Evolutionary conservation across 192 early-diverging fungal genomes (phyloP).

Genomic region (Coemansia sp.): DNA sequence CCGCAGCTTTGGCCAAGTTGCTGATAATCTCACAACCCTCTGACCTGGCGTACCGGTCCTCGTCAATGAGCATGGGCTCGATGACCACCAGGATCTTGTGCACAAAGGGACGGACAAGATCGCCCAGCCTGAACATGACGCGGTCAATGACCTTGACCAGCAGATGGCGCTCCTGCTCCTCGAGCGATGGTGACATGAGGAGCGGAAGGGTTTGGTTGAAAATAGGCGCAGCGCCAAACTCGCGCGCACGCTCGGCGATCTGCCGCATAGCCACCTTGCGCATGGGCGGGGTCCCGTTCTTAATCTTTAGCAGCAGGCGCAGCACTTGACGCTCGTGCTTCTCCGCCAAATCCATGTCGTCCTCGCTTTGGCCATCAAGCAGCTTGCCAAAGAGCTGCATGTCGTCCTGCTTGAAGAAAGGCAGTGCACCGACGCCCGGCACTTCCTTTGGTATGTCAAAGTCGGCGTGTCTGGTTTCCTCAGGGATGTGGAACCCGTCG

Average conservation of each 20-base stretch:
- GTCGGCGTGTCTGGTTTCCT: conserved; percentile 61
- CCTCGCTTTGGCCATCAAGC: conserved; percentile 81
- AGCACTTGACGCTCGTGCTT: conserved; percentile 94
- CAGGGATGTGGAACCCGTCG: conserved; percentile 79
- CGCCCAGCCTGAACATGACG: conserved; percentile 93
- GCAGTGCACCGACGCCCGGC: conserved; percentile 80
- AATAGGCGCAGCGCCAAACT: conserved; percentile 89
- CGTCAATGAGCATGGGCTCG: conserved; percentile 95
- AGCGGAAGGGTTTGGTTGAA: conserved; percentile 96
- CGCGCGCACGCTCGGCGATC: conserved; percentile 93
- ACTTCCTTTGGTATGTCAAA: conserved; percentile 81
- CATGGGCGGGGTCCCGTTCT: conserved; percentile 95
- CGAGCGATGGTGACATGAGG: conserved; percentile 94
- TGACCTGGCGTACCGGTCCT: conserved; percentile 94
- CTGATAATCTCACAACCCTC: conserved; percentile 92
- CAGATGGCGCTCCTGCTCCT: conserved; percentile 98
- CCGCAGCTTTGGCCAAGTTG: conserved; percentile 96
- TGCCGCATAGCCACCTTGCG: conserved; percentile 91
- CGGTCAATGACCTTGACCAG: conserved; percentile 98
- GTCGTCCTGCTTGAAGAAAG: conserved; percentile 96
- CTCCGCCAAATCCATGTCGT: conserved; percentile 78
- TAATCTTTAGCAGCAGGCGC: conserved; percentile 93
- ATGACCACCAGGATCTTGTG: conserved; percentile 99
- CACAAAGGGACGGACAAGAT: conserved; percentile 91
- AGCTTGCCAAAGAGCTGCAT: conserved; percentile 96